Evolutionary conservation across 805 yeast genomes (phyloP), one percentile per base, ranked within the genome.

Genomic region (Yamadazyma tumulicola): DNA sequence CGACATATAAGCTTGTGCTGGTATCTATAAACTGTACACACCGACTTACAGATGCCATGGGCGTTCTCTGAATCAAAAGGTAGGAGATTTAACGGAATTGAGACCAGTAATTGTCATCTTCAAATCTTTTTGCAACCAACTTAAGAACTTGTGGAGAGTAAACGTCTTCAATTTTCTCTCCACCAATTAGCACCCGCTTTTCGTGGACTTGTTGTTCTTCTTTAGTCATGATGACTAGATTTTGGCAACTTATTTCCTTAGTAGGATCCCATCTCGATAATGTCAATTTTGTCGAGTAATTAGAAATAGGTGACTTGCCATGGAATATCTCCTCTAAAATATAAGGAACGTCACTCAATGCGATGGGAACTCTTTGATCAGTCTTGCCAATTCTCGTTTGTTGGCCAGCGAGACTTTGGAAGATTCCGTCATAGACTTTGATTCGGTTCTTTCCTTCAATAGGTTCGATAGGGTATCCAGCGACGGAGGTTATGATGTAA

Each of bases 391-490:
- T 64, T 48, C 97, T 75, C 6, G 83, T 69, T 61, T 85, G 83
- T 60, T 93, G 98, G 2, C 88, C 95, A 0, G 95, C 88, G 35
- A 91, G 68, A 26, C 86, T 74, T 54, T 85, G 93, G 48, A 83
- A 72, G 26, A 89, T 75, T 19, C 85, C 79, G 51, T 91, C 97
- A 55, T 89, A 89, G 6, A 85, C 61, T 55, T 89, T 91, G 52
- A 76, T 76, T 49, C 97, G 74, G 55, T 85, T 85, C 55, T 87
- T 88, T 6, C 95, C 96, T 47, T 87, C 95, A 27, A 86, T 76
- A 32, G 95, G 93, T 43, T 91, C 96, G 34, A 82, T 77, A 16
- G 94, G 93, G 55, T 93, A 93, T 1, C 93, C 96, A 1, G 95
- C 79, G 6, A 87, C 78, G 3, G 73, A 61, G 2, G 95, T 84